Evolutionary conservation across 108 stramenopile species (phyloP), one percentile per base, ranked within the genome.

Genomic region (Nannochloropsis gaditana): DNA sequence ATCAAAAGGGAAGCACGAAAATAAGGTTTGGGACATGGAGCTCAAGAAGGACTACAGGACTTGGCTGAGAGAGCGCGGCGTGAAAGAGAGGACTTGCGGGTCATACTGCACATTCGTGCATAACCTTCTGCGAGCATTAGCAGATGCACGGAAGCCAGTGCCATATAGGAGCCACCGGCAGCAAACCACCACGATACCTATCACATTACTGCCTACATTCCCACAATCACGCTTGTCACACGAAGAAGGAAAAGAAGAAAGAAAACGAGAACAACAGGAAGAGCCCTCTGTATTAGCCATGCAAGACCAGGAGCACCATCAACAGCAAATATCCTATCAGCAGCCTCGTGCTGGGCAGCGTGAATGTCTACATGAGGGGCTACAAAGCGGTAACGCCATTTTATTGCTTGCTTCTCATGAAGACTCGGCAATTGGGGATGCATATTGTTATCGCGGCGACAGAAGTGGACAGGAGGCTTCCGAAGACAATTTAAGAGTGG

Each of bases 21-120:
- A 73, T n/a, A 73, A 73, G 59, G 59, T 73, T n/a, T 73, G 59
- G 59, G 59, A 73, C 59, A 73, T 73, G 59, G 59, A 73, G 59
- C 59, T 73, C 4, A 73, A 73, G 59, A 73, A 73, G n/a, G 59
- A 73, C n/a, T 73, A 73, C 59, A 15, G 59, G 8, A n/a, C 59
- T n/a, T 73, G 59, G 59, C 59, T 73, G 19, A 15, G 59, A 73
- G 59, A 73, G 6, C 59, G 59, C n/a, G 59, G 59, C 4, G 59
- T 73, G 19, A 73, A 73, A n/a, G 59, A 73, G 15, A 73, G 59
- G 59, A 73, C 59, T 73, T 73, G 59, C n/a, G 59, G 59, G 3
- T 73, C 59, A n/a, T 73, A 73, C 3, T 73, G 59, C 59, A 73
- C 59, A n/a, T 73, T 73, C 3, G 59, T 73, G 59, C 59, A 73